These are phyloP conservation scores for Leccinum disarticulatum DNA, from an alignment of 768 basidiomycete species.

Conservation along the genomic window DNA sequence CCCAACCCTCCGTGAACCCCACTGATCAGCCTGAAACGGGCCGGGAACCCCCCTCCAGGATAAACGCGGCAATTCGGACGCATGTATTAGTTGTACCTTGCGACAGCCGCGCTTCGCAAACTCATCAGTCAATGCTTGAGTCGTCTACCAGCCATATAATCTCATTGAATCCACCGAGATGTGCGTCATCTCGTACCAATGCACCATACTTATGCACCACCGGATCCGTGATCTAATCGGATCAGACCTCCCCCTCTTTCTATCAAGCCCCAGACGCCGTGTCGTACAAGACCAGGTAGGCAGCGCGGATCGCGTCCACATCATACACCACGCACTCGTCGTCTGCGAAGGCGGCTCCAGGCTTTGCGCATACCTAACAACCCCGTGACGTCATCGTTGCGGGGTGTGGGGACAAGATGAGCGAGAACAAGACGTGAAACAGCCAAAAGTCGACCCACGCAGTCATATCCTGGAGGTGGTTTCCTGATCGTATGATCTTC, in stretches of 20 bases:
- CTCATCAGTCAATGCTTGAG: conserved; percentile 7
- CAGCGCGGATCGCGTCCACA: conserved; percentile 23
- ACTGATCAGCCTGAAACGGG: conserved; percentile 27
- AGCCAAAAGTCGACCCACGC: conserved; percentile 12
- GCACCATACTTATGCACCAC: conserved; percentile 17
- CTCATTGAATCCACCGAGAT: too few species aligned
- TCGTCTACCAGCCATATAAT: too few species aligned
- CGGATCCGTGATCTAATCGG: not conserved
- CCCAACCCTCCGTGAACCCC: conserved; percentile 87
- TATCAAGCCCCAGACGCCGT: not conserved
- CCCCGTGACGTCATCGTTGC: not conserved
- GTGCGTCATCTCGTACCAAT: conserved; percentile 12
- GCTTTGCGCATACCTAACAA: conserved; percentile 16
- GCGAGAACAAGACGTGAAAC: not conserved
- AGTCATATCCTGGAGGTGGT: conserved; percentile 22
- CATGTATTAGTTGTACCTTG: too few species aligned
- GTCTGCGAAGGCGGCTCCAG: conserved; percentile 14
- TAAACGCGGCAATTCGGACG: too few species aligned
- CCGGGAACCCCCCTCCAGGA: too few species aligned
- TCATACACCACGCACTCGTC: conserved; percentile 30
- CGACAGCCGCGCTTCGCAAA: conserved; percentile 28
- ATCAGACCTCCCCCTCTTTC: conserved; percentile 1
- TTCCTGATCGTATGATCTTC: conserved; percentile 14
- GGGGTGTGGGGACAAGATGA: not conserved
- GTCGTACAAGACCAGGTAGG: conserved; percentile 27